Evolutionary conservation across 1,284 basidiomycete genomes (phyloP), one percentile per base, ranked within the genome.

Genomic region (Leccinum pachyderme): DNA sequence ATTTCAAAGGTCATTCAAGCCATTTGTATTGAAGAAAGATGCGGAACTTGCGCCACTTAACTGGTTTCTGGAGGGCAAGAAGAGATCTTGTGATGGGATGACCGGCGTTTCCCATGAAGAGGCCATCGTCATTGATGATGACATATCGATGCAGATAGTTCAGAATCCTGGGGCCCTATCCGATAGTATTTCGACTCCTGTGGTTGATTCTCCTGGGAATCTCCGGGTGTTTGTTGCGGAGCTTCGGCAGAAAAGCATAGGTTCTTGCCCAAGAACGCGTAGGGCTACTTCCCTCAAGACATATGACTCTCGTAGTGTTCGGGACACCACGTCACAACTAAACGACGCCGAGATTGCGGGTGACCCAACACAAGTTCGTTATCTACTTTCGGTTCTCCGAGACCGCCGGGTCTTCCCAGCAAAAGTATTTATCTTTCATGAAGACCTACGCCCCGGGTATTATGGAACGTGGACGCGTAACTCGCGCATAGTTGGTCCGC

Each of bases 401-500:
- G 77, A 89, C 57, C 83, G 87, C 11, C 69, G 68, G 9, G 60
- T 75, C n/a, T 71, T 91, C 32, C 85, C 85, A 0, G 80, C 82
- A 31, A 94, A 93, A 70, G 80, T 85, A 2, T 73, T 95, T 46
- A 84, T 89, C 57, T 94, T 93, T 69, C 70, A 77, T 24, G 86
- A 86, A 57, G 89, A 94, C 67, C 77, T 79, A 0, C 82, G 92
- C 32, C 92, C 92, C 18, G 91, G 90, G 2, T 95, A 93, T 70
- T 87, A 86, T 62, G 92, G 91, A 27, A 94, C 92, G 15, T 94
- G 89, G 87, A 92, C 91, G 9, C 84, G 86, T 49, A 81, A 77
- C 56, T 91, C 89, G 24, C 76, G 75, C 13, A 71, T 81, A 50
- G 81, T 95, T 54, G 84, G 87, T 2, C 83, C 89, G 7, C 81